Conservation (phyloP, 2,329 filamentous ascomycete species). For the Curvularia hawaiiensis region DNA sequence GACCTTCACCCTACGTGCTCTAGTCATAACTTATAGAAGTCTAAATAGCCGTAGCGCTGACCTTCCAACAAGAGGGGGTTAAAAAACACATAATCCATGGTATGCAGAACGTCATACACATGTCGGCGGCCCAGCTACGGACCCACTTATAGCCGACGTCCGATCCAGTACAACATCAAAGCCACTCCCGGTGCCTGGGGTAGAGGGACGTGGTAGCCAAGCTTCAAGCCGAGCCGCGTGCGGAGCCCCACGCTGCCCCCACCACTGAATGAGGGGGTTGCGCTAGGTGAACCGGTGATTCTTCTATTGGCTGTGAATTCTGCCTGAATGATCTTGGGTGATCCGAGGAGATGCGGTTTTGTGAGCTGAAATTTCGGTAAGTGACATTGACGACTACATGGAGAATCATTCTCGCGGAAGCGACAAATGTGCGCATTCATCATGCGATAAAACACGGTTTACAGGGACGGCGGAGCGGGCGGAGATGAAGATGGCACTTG, state of each 20-base stretch:
- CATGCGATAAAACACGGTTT: neutral
- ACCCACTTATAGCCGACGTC: constrained; percentile 9
- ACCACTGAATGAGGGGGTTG: constrained; percentile 21
- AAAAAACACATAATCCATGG: constrained; percentile 11
- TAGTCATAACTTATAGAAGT: constrained; percentile 19
- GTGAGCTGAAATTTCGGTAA: neutral
- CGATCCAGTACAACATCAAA: constrained; percentile 12
- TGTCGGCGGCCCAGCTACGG: constrained; percentile 8
- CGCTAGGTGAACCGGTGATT: constrained; percentile 8
- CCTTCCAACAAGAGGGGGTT: constrained; percentile 1
- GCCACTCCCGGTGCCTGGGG: constrained; percentile 18
- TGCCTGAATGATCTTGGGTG: constrained; percentile 25
- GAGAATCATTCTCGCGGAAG: neutral
- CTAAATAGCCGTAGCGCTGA: constrained; percentile 25
- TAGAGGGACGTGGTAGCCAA: constrained; percentile 8
- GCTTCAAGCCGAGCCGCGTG: constrained; percentile 18
- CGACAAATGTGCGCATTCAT: neutral
- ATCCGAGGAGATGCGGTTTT: neutral
- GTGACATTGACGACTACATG: neutral
- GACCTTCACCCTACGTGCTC: neutral
- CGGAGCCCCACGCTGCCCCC: constrained; percentile 21
- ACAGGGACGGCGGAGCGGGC: neutral
- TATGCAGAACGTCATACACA: constrained; percentile 22
- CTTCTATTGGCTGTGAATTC: constrained; percentile 24
- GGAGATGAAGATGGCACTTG: neutral